Conservation (phyloP, 2,329 filamentous ascomycete species). For the Penicillium crustosum region DNA sequence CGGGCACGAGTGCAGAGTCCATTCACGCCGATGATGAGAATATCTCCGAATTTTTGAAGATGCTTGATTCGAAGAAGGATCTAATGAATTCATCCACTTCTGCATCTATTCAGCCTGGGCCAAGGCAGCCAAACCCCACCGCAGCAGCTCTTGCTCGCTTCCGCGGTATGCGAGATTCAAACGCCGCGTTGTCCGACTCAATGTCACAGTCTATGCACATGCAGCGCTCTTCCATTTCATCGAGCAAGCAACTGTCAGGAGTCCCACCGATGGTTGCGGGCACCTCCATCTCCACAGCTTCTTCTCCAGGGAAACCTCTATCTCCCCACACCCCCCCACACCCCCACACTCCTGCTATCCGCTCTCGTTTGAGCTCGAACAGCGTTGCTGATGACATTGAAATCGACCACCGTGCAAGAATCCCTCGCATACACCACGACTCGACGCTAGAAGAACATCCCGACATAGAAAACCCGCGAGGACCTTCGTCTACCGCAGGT, state of each 20-base stretch:
- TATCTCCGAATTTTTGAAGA: constrained; percentile 88
- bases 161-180: constrained; percentile 84
- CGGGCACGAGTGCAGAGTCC: constrained; percentile 62
- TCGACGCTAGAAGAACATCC: constrained; percentile 40
- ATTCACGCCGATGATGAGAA: constrained; percentile 84
- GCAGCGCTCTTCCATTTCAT: constrained; percentile 77
- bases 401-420: constrained; percentile 35
- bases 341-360: constrained; percentile 89
- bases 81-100: constrained; percentile 67
- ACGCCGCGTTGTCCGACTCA: constrained; percentile 84
- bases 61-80: constrained; percentile 83
- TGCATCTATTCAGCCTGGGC: constrained; percentile 62
- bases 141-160: constrained; percentile 80
- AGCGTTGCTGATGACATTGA: constrained; percentile 71
- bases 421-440: constrained; percentile 32
- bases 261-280: constrained; percentile 61
- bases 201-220: constrained; percentile 87
- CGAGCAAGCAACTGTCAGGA: constrained; percentile 69
- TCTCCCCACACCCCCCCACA: constrained; percentile 88
- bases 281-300: constrained; percentile 77
- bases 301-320: constrained; percentile 84
- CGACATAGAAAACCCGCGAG: constrained; percentile 36
- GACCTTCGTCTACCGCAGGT: constrained; percentile 38
- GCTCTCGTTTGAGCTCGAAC: constrained; percentile 88
- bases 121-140: constrained; percentile 74